These are phyloP conservation scores for Pythium grandisporangium DNA, from an alignment of 352 stramenopile genomes.

Conservation along the genomic window DNA sequence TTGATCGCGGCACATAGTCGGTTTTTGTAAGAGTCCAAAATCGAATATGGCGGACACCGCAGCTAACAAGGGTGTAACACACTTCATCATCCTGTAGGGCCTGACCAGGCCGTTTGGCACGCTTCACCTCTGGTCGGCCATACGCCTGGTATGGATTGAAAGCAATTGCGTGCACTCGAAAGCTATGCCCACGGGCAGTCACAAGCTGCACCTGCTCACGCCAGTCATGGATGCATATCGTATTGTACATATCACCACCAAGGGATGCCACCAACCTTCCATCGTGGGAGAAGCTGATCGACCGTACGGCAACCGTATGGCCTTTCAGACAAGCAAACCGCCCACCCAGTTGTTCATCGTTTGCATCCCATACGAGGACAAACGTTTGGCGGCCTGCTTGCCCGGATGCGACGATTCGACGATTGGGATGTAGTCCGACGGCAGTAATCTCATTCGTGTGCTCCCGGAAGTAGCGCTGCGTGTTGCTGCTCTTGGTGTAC, in stretches of 20 bases:
- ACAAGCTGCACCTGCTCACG: constrained; percentile 41
- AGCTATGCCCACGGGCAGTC: constrained; percentile 51
- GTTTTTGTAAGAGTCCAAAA: constrained; percentile 66
- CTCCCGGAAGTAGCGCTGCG: constrained; percentile 46
- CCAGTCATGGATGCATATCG: constrained; percentile 71
- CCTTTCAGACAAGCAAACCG: constrained; percentile 43
- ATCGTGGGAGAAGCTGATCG: constrained; percentile 65
- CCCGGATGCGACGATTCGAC: constrained; percentile 46
- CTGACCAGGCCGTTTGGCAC: constrained; percentile 41
- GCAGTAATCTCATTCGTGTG: constrained; percentile 55
- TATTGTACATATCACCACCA: constrained; percentile 69
- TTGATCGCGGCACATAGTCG: constrained; percentile 28
- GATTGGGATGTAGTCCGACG: constrained; percentile 45
- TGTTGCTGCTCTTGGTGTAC: constrained; percentile 39
- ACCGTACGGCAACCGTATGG: constrained; percentile 41
- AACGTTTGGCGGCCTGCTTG: constrained; percentile 46
- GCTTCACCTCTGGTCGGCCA: constrained; percentile 36
- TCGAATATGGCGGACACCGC: constrained; percentile 58
- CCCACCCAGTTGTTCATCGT: constrained; percentile 44
- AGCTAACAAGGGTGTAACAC: constrained; percentile 69
- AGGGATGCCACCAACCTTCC: constrained; percentile 58
- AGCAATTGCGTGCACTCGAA: constrained; percentile 46
- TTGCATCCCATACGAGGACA: constrained; percentile 58
- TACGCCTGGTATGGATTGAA: constrained; percentile 73
- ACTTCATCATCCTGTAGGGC: constrained; percentile 57